Base-by-base conservation (phyloP, 805 yeast species). In the Pichia rugopelliculosa region DNA sequence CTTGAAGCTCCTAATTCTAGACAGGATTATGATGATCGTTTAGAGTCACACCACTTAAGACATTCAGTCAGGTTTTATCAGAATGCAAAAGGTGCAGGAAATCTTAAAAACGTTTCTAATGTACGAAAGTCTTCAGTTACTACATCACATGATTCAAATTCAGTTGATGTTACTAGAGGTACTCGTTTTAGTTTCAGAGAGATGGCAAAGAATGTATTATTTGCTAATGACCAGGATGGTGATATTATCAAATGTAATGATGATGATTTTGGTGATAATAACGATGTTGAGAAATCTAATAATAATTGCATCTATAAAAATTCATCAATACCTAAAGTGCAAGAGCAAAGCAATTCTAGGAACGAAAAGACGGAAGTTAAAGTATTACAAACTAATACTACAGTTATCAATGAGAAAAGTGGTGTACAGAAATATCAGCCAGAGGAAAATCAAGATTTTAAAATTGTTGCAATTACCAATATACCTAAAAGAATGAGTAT, bases 401-500 rank as follows among this genome's bases (percentile, higher is more conserved):
- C 34, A 15, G 34, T 10, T 30, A 5, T 30, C n/a, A 30, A 30
- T 30, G 34, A 30, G 15, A 15, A n/a, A 30, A 18, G 37, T 10
- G 18, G 7, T 36, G 7, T 13, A 9, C 5, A 20, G 2, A 36
- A 18, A 6, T 36, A 9, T 36, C 37, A 36, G 10, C 5, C 15
- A 18, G 37, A 36, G 11, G 9, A 36, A 18, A 13, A 13, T n/a
- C 36, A 17, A 25, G 49, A 46, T 25, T 53, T 55, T 3, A 54
- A 59, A 24, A 57, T 53, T 23, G 54, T 59, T 24, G 52, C 53
- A 20, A 47, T 61, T 10, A 50, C 60, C 6, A 53, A 53, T 39
- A 56, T 64, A 11, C 59, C 56, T 9, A 49, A 56, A 0, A 56
- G 60, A 25, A 70, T 76, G 9, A 79, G 83, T 9, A 53, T 80